phyloP scores from a whole-genome alignment of 2,329 filamentous ascomycete species.

The Calonectria leucothoes region DNA sequence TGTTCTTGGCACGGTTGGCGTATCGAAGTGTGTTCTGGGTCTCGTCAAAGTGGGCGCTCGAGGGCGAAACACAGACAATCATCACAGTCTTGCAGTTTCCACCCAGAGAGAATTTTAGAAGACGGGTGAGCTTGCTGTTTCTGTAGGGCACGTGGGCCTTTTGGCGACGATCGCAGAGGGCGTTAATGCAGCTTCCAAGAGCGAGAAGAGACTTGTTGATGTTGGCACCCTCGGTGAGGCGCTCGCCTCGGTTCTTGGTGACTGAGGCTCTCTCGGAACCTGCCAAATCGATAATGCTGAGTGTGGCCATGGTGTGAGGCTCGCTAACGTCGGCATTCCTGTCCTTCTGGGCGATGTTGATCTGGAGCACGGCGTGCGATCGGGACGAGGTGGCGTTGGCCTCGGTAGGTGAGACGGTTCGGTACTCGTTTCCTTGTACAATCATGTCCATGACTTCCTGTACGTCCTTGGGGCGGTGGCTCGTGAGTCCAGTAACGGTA shows the following conservation, averaged over 20 bases:
- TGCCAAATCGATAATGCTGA: constrained; percentile 97
- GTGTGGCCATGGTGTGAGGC: constrained; percentile 96
- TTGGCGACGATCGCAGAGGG: constrained; percentile 91
- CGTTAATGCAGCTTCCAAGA: constrained; percentile 97
- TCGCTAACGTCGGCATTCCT: constrained; percentile 93
- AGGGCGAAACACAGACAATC: constrained; percentile 98
- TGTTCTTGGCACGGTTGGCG: constrained; percentile 98
- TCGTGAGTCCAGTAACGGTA: constrained; percentile 89
- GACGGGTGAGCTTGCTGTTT: constrained; percentile 95
- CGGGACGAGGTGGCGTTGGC: constrained; percentile 97
- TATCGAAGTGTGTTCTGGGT: constrained; percentile 98
- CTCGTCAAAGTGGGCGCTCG: constrained; percentile 96
- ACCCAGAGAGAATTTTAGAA: constrained; percentile 96
- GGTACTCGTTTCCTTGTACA: constrained; percentile 90
- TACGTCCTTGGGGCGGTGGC: constrained; percentile 90
- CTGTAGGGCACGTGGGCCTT: constrained; percentile 95
- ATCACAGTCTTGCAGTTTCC: constrained; percentile 99
- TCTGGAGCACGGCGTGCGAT: constrained; percentile 96
- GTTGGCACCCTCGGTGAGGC: constrained; percentile 93
- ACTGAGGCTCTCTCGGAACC: constrained; percentile 96
- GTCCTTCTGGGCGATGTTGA: constrained; percentile 95
- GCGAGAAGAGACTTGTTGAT: constrained; percentile 99
- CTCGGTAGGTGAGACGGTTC: constrained; percentile 96
- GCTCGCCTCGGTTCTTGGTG: constrained; percentile 94
- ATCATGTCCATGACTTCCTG: constrained; percentile 99